Evolutionary conservation across 108 stramenopile species (phyloP), one percentile per base, ranked within the genome.

Genomic region (Hondaea fermentalgiana): DNA sequence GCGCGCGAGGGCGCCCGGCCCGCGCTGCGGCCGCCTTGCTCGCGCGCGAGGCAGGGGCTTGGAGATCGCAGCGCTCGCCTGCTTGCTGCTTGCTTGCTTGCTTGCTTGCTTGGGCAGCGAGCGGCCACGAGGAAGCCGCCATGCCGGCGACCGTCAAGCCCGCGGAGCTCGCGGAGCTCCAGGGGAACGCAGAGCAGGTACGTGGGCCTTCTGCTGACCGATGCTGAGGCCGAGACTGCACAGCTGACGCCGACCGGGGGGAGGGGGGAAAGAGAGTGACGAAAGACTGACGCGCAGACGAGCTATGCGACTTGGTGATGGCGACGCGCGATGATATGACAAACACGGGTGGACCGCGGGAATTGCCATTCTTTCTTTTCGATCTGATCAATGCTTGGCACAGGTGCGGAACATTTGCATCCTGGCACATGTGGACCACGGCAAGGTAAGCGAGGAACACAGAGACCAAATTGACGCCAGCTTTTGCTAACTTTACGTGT

Each of bases 391-490:
- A 2, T 19, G 59, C 59, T 59, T 59, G 2, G 8, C 60, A 25
- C 72, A 89, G 16, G 44, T 89, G 45, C 89, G 89, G 5, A 94
- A 93, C 57, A 91, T 93, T 10, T 95, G 94, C 88, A 94, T 95
- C 35, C 58, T 95, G 53, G 94, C 93, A 4, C 94, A 95, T 71
- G 94, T 94, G 23, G 94, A 95, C 60, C 94, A 94, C 60, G 94
- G 94, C 3, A 94, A 94, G 72, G 64, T 69, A 92, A 91, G 35
- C 90, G 43, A 69, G 42, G 10, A 23, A 23, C 42, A 17, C 14
- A 23, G 25, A 42, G 42, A n/a, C 21, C 59, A 23, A 23, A 59
- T 59, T 1, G 59, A 19, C n/a, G 3, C 19, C 59, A 59, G 59
- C 19, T 19, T 19, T 23, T 59, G 59, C n/a, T 19, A 23, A 59